Percentiles rank a stretch among this genome's conserved stretches.
Conservation (phyloP, 1,139 yeast genomes). For the Debaryomyces udenii region DNA sequence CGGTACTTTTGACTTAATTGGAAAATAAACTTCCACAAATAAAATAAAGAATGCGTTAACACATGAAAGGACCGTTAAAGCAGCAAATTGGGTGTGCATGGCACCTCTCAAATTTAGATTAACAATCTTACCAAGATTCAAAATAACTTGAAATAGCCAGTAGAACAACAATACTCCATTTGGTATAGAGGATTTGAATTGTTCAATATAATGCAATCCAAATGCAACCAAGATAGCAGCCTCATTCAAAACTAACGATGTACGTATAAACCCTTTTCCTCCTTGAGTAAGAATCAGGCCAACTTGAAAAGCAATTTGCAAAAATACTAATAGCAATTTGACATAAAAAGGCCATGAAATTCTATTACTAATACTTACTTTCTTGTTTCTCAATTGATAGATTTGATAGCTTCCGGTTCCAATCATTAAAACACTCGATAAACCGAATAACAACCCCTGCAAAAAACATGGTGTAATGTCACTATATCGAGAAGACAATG, state of each 20-base stretch:
- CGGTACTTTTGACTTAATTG: slow-evolving; percentile 47
- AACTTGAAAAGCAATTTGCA: slow-evolving; percentile 43
- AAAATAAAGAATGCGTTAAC: slow-evolving; percentile 56
- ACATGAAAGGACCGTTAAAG: slow-evolving; percentile 50
- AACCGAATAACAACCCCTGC: slow-evolving; percentile 65
- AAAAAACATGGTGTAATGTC: slow-evolving; percentile 84
- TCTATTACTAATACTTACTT: slow-evolving; percentile 35
- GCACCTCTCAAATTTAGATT: slow-evolving; percentile 53
- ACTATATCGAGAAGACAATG: slow-evolving; percentile 57
- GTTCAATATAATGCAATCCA: slow-evolving; percentile 71
- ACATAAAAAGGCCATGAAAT: slow-evolving; percentile 44
- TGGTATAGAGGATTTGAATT: slow-evolving; percentile 64
- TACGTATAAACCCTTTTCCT: slow-evolving; percentile 44
- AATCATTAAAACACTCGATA: slow-evolving; percentile 56
- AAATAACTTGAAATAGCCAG: slow-evolving; percentile 64
- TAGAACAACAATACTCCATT: slow-evolving; percentile 71
- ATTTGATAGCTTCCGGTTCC: slow-evolving; percentile 55
- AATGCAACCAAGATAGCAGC: slow-evolving; percentile 53
- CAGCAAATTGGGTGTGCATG: slow-evolving; percentile 34
- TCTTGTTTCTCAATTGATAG: slow-evolving; percentile 33
- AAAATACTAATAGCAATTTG: slow-evolving; percentile 43
- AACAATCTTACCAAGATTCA: slow-evolving; percentile 42
- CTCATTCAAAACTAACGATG: slow-evolving; percentile 43
- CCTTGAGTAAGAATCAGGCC: slow-evolving; percentile 27
- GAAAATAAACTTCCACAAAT: slow-evolving; percentile 51